These are phyloP conservation scores for Vigna trinervia DNA, from an alignment of 306 rosid species.

Conservation along the genomic window DNA sequence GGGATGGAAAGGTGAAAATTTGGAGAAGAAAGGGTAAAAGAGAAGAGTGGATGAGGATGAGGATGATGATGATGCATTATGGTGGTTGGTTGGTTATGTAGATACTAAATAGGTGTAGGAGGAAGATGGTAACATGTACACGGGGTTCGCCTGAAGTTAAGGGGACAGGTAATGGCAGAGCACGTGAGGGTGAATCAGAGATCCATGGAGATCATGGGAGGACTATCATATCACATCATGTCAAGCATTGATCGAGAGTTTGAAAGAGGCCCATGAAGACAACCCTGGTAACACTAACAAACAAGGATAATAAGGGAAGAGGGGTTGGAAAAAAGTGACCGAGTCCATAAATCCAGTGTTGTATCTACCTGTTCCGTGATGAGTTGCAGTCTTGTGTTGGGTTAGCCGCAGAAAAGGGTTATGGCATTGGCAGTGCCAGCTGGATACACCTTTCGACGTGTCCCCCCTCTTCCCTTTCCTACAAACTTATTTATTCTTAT, in stretches of 20 bases:
- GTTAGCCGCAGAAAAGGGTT: slow-evolving; percentile 46
- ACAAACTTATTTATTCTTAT: too few relatives aligned
- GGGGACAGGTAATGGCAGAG: slow-evolving; percentile 48
- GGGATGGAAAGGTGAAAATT: neutral
- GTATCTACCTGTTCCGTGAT: slow-evolving; percentile 3
- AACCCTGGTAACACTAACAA: too few relatives aligned
- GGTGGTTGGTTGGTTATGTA: slow-evolving; percentile 31
- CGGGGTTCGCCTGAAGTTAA: slow-evolving; percentile 47
- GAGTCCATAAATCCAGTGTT: slow-evolving; percentile 9
- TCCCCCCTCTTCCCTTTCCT: slow-evolving; percentile 29
- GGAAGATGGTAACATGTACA: slow-evolving; percentile 44
- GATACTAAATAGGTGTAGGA: slow-evolving; percentile 28
- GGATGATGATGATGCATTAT: slow-evolving; percentile 23
- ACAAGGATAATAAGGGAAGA: neutral
- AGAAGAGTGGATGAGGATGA: neutral
- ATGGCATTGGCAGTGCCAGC: slow-evolving; percentile 56
- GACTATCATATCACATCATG: neutral
- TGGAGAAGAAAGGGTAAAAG: neutral
- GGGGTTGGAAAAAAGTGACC: neutral
- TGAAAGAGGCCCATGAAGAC: too few relatives aligned
- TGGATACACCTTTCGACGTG: slow-evolving; percentile 58
- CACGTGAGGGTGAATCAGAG: slow-evolving; percentile 51
- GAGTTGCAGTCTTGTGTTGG: slow-evolving; percentile 28
- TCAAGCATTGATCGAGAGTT: too few relatives aligned
- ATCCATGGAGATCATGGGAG: slow-evolving; percentile 27